These are phyloP conservation scores for Irpex rosettiformis DNA, from an alignment of 1,284 basidiomycete species.

Conservation along the genomic window DNA sequence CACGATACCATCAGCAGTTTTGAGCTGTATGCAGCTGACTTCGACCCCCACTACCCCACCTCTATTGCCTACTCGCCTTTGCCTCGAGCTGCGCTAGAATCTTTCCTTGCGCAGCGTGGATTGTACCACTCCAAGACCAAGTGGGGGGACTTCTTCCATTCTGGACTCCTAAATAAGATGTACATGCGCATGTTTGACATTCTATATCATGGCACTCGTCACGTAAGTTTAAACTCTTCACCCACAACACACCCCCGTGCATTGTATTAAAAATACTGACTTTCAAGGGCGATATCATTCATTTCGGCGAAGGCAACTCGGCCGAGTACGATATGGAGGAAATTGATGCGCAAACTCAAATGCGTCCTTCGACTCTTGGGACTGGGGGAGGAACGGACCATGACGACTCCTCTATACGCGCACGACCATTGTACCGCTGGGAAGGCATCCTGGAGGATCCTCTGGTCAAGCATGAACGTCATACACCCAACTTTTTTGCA, in stretches of 20 bases:
- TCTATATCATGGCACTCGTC: conserved; percentile 53
- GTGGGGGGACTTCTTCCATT: conserved; percentile 55
- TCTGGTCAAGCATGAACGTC: conserved; percentile 34
- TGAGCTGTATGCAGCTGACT: conserved; percentile 49
- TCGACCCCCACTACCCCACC: conserved; percentile 70
- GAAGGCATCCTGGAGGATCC: conserved; percentile 67
- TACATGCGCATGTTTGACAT: conserved; percentile 75
- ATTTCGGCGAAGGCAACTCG: conserved; percentile 44
- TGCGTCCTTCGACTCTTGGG: conserved; percentile 49
- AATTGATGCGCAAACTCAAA: conserved; percentile 51
- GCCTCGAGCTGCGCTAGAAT: conserved; percentile 61
- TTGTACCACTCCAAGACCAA: conserved; percentile 47
- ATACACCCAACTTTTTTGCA: conserved; percentile 37
- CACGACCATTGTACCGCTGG: conserved; percentile 64
- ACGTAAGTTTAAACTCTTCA: conserved; percentile 32
- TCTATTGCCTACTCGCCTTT: conserved; percentile 78
- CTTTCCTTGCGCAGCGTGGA: conserved; percentile 62
- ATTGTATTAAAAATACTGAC: conserved; percentile 4
- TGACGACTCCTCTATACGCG: conserved; percentile 56
- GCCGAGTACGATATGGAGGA: conserved; percentile 60
- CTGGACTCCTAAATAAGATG: conserved; percentile 72
- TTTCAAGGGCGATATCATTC: conserved; percentile 56
- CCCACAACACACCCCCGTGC: not conserved
- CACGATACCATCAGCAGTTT: conserved; percentile 50
- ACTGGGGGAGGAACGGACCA: conserved; percentile 75